A percentile compares a stretch with the other conserved stretches of the same genome.
These are phyloP conservation scores for Globisporangium ultimum DNA, from an alignment of 352 stramenopile species.

Conservation along the genomic window DNA sequence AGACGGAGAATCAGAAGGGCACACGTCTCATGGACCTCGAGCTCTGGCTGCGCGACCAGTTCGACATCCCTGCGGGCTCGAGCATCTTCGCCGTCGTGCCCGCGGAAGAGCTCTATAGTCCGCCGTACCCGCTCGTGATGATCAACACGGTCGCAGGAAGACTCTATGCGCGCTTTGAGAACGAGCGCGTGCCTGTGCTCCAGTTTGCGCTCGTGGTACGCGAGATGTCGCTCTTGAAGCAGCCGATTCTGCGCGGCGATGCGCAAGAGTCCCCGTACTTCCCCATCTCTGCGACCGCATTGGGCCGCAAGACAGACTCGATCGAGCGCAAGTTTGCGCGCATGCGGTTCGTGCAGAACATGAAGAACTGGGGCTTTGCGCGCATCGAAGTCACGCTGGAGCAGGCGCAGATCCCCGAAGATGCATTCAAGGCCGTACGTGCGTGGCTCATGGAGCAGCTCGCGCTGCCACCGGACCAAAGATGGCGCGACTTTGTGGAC, in stretches of 20 bases:
- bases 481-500: constrained; percentile 77
- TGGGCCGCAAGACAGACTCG: constrained; percentile 28
- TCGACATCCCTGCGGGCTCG: constrained; percentile 44
- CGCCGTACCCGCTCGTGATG: constrained; percentile 74
- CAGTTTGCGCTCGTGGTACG: constrained; percentile 68
- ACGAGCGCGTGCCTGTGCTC: constrained; percentile 43
- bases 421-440: constrained; percentile 58
- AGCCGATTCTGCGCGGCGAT: constrained; percentile 43
- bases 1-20: constrained; percentile 21
- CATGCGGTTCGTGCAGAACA: constrained; percentile 61
- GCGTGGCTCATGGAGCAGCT: constrained; percentile 59
- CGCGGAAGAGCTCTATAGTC: constrained; percentile 75
- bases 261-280: constrained; percentile 66
- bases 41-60: constrained; percentile 60
- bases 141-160: constrained; percentile 63
- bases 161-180: constrained; percentile 41
- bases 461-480: constrained; percentile 36
- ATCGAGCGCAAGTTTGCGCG: constrained; percentile 53
- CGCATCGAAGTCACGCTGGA: constrained; percentile 60
- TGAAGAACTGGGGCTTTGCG: constrained; percentile 73
- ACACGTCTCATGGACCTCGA: constrained; percentile 75
- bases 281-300: constrained; percentile 39
- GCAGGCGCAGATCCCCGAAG: constrained; percentile 49
- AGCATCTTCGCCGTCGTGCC: constrained; percentile 77
- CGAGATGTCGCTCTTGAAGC: constrained; percentile 46